Evolutionary conservation across 306 rosid genomes (phyloP).

Genomic region (Acacia confusa): DNA sequence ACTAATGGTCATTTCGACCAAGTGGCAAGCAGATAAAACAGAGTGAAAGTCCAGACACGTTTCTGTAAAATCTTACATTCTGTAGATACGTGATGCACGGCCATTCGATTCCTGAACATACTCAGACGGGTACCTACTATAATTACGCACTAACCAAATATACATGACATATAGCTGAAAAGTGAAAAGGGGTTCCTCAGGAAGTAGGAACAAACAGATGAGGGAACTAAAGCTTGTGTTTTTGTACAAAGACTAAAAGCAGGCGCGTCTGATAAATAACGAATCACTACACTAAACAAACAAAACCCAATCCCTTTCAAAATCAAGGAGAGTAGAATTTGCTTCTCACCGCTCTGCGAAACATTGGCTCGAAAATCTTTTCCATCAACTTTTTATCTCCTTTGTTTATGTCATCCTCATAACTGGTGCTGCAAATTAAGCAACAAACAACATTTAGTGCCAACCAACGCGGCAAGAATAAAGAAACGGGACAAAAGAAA

Average conservation of each 20-base stretch:
- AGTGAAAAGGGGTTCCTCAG: background rate
- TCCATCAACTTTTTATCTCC: background rate
- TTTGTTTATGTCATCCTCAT: background rate
- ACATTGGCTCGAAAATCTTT: conserved; percentile 7
- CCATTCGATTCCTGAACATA: background rate
- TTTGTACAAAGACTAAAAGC: background rate
- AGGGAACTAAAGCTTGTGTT: background rate
- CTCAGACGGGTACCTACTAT: background rate
- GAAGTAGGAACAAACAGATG: background rate
- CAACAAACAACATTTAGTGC: conserved; percentile 20
- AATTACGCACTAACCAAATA: background rate
- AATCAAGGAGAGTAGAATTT: background rate
- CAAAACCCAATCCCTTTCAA: background rate
- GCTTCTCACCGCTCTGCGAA: conserved; percentile 41
- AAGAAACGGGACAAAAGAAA: background rate
- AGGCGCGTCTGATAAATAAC: background rate
- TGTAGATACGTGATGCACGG: background rate
- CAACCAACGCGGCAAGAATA: background rate
- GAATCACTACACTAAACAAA: background rate
- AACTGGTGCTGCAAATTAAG: conserved; percentile 32
- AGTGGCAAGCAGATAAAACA: background rate
- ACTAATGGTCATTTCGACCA: background rate
- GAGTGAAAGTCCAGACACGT: background rate
- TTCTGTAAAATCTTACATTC: background rate
- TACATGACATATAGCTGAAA: background rate